Conservation (phyloP, 2,329 filamentous ascomycete genomes). For the Verticillium longisporum region DNA sequence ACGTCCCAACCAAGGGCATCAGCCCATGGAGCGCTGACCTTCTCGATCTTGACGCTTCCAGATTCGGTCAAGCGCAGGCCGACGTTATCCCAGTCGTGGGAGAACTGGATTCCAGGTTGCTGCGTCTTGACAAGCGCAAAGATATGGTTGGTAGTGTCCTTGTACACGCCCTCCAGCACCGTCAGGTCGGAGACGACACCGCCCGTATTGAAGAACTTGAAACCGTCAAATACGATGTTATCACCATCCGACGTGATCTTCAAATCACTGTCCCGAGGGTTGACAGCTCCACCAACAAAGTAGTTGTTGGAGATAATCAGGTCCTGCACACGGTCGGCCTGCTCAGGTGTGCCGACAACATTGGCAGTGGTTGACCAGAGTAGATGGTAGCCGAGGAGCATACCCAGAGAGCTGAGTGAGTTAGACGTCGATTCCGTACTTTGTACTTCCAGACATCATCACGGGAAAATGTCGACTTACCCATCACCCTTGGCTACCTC, state of each 20-base stretch:
- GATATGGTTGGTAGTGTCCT: slow-evolving; percentile 52
- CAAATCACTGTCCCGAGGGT: slow-evolving; percentile 56
- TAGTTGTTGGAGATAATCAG: slow-evolving; percentile 57
- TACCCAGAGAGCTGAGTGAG: slow-evolving; percentile 44
- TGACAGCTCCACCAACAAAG: slow-evolving; percentile 60
- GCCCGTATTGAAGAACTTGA: slow-evolving; percentile 62
- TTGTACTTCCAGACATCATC: too few species aligned
- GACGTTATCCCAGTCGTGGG: slow-evolving; percentile 57
- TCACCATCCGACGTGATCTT: slow-evolving; percentile 48
- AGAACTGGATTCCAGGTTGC: slow-evolving; percentile 50
- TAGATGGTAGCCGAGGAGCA: slow-evolving; percentile 60
- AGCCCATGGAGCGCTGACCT: slow-evolving; percentile 49
- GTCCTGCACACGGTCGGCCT: slow-evolving; percentile 49
- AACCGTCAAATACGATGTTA: slow-evolving; percentile 51
- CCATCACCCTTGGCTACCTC: slow-evolving; percentile 60
- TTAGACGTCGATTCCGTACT: not conserved
- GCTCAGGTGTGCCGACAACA: slow-evolving; percentile 52
- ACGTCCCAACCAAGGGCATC: slow-evolving; percentile 57
- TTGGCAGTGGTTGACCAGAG: slow-evolving; percentile 57
- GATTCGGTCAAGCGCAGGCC: slow-evolving; percentile 59
- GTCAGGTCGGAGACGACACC: slow-evolving; percentile 60
- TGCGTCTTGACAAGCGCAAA: slow-evolving; percentile 53
- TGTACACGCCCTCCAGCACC: slow-evolving; percentile 56
- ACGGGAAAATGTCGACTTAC: slow-evolving; percentile 18
- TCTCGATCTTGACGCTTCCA: slow-evolving; percentile 52